Evolutionary conservation across 2,329 filamentous ascomycete species (phyloP).

Genomic region (Moelleriella libera): DNA sequence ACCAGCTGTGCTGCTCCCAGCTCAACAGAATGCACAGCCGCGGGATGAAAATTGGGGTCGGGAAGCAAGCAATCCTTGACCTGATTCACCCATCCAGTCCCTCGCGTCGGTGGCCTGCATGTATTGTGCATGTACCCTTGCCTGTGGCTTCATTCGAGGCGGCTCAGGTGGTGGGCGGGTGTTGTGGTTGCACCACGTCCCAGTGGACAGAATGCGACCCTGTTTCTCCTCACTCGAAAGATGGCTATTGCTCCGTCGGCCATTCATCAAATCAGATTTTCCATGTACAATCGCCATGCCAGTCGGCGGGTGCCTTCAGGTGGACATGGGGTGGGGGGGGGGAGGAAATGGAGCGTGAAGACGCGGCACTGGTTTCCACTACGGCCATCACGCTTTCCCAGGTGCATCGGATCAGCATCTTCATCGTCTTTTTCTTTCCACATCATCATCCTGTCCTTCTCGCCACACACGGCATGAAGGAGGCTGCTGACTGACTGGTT

Average conservation of each 20-base stretch:
- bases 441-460: background rate
- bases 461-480: too few species aligned
- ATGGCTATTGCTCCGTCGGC: background rate
- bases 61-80: background rate
- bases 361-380: background rate
- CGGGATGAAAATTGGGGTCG: too few species aligned
- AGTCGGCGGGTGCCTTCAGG: background rate
- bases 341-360: background rate
- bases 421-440: background rate
- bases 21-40: too few species aligned
- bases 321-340: background rate
- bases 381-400: background rate
- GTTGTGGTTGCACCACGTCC: background rate
- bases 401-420: background rate
- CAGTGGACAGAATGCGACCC: background rate
- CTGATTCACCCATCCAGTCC: background rate
- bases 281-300: background rate
- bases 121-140: background rate
- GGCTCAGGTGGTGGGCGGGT: background rate
- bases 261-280: background rate
- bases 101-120: background rate
- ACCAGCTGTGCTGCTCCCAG: too few species aligned
- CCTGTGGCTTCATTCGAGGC: background rate
- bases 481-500: too few species aligned
- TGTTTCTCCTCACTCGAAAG: background rate